phyloP scores from a whole-genome alignment of 2,329 filamentous ascomycete genomes.

The Gremmenia infestans region DNA sequence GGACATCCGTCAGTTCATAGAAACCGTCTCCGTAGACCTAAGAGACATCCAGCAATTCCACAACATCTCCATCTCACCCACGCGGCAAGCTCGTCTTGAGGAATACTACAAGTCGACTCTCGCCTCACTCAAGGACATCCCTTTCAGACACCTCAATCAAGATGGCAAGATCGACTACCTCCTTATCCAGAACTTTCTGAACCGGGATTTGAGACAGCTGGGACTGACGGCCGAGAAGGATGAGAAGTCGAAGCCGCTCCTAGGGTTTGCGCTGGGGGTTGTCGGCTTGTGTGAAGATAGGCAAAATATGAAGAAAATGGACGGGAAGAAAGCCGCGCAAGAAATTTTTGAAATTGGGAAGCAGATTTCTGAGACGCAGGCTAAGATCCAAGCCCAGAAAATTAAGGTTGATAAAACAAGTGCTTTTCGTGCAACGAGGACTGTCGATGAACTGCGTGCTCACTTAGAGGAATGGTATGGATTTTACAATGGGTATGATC shows the following conservation, averaged over 20 bases:
- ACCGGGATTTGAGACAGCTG: constrained; percentile 31
- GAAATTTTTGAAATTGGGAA: constrained; percentile 35
- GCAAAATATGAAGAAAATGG: constrained; percentile 39
- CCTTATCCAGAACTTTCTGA: constrained; percentile 44
- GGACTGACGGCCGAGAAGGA: constrained; percentile 36
- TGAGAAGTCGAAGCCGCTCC: constrained; percentile 35
- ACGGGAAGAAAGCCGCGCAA: constrained; percentile 39
- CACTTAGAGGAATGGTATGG: constrained; percentile 42
- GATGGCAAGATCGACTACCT: constrained; percentile 46
- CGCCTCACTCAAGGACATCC: constrained; percentile 29
- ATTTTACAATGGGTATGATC: constrained; percentile 53
- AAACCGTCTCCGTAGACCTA: constrained; percentile 40
- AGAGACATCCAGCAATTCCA: constrained; percentile 45
- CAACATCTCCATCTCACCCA: constrained; percentile 41
- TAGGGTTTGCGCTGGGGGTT: constrained; percentile 42
- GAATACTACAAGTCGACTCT: constrained; percentile 41
- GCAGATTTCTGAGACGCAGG: constrained; percentile 31
- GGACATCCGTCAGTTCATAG: not conserved
- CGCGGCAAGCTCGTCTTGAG: constrained; percentile 36
- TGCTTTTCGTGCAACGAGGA: constrained; percentile 43
- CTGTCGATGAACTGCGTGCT: constrained; percentile 35
- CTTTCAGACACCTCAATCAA: constrained; percentile 37
- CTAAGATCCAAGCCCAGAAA: constrained; percentile 33
- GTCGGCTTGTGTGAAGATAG: constrained; percentile 43
- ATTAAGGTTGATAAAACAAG: constrained; percentile 35